Evolutionary conservation across 2,329 filamentous ascomycete species (phyloP).

Genomic region (Berkeleyomyces basicola): DNA sequence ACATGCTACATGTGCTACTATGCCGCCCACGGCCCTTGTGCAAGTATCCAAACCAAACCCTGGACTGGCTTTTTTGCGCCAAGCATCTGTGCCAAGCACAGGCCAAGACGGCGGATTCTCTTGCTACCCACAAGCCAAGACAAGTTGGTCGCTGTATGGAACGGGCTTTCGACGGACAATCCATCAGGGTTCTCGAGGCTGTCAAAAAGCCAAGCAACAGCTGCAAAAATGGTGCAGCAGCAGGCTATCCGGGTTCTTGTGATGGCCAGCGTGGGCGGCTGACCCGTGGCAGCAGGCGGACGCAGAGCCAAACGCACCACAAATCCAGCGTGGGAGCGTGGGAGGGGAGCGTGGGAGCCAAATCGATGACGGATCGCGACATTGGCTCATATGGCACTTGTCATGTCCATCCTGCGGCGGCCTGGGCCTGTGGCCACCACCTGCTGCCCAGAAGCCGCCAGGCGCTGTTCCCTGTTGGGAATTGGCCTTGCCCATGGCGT

Average conservation of each 20-base stretch:
- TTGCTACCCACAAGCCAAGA: conserved; percentile 1
- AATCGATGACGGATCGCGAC: conserved; percentile 1
- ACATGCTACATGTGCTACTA: no score
- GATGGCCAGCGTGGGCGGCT: neutral
- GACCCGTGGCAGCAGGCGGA: neutral
- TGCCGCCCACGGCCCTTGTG: no score
- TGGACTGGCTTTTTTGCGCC: neutral
- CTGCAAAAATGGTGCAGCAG: neutral
- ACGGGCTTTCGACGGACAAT: neutral
- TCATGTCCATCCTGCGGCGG: neutral
- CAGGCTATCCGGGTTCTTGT: conserved; percentile 1
- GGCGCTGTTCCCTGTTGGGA: neutral
- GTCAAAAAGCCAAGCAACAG: neutral
- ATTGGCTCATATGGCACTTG: neutral
- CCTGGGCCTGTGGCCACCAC: neutral
- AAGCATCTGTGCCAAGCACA: neutral
- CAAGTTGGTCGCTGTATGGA: neutral
- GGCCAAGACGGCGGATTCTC: neutral
- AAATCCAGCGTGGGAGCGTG: no score
- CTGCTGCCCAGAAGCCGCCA: neutral
- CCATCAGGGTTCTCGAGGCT: neutral
- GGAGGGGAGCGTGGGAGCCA: neutral
- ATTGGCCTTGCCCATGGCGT: neutral
- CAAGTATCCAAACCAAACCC: no score
- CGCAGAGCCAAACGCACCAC: neutral